Evolutionary conservation across 2,329 filamentous ascomycete species (phyloP).

Genomic region (Periconia digitata): DNA sequence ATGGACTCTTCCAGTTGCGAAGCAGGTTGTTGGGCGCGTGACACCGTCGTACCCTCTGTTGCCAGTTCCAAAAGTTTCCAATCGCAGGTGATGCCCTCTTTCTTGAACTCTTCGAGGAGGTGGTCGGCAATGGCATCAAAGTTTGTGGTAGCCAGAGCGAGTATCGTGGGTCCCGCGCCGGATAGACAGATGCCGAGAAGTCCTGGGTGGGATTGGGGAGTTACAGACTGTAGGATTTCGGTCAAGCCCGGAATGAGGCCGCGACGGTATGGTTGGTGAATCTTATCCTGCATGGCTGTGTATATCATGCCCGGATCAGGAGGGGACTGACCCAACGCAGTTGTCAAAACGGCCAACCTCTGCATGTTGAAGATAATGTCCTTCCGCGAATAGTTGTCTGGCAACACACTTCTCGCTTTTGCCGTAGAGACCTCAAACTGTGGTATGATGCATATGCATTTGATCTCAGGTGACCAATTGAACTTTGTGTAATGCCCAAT

Average conservation of each 20-base stretch:
- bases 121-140: conserved; percentile 83
- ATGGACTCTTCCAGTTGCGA: conserved; percentile 47
- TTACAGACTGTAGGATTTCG: conserved; percentile 89
- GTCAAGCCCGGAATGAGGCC: conserved; percentile 87
- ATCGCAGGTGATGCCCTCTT: conserved; percentile 72
- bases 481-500: conserved; percentile 98
- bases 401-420: conserved; percentile 82
- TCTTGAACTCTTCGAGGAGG: conserved; percentile 73
- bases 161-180: conserved; percentile 90
- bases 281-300: conserved; percentile 97
- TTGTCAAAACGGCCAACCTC: conserved; percentile 85
- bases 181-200: conserved; percentile 93
- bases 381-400: conserved; percentile 72
- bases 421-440: conserved; percentile 96
- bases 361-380: conserved; percentile 97
- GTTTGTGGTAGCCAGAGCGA: conserved; percentile 87
- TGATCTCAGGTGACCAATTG: conserved; percentile 90
- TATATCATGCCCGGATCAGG: conserved; percentile 93
- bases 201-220: conserved; percentile 80
- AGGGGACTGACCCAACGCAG: conserved; percentile 84
- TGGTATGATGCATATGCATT: conserved; percentile 94
- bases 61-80: conserved; percentile 91
- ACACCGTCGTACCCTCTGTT: conserved; percentile 62
- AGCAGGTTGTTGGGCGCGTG: conserved; percentile 18
- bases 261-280: conserved; percentile 95